Evolutionary conservation across 2,329 filamentous ascomycete species (phyloP), one percentile per base, ranked within the genome.

Genomic region (Emericellopsis cladophorae): DNA sequence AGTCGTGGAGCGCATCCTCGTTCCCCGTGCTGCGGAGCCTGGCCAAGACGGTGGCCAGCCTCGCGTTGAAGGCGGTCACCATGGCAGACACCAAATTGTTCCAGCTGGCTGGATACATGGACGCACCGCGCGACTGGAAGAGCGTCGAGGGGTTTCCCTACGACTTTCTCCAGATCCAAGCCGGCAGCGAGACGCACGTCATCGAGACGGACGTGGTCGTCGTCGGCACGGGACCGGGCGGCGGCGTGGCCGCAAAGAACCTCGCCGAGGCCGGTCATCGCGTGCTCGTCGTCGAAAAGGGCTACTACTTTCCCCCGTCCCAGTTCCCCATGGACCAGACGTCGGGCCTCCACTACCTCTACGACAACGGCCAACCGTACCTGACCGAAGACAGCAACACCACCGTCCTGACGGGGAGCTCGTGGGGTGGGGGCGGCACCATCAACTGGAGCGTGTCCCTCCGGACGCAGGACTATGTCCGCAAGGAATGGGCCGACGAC

Each of bases 141-240:
- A 62, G 71, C 1, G 70, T 65, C 3, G 60, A 67, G 31, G 65
- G 65, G 4, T 75, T 70, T 44, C 62, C 72, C 31, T 84, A 73
- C 52, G 56, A 66, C 1, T 85, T 85, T 49, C 52, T 82, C 36
- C 77, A 84, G 51, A 66, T 81, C 48, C 57, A 54, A 3, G 40
- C 52, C 3, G 56, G 53, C 6, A 47, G 55, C 6, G 48, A 52
- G 5, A 65, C 75, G 0, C 76, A 79, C 46, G 68, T 70, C 4
- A 63, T 93, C 32, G 76, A 87, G 41, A 81, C 84, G 0, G 90
- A 95, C 56, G 77, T 94, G 1, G 76, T 94, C 33, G 79, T 95
- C 43, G 72, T 95, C 16, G 89, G 89, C 3, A 92, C 84, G 31
- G 89, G 89, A 23, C 93, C 85, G 50, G 89, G 89, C 46, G 88